phyloP scores from a whole-genome alignment of 2,329 filamentous ascomycete species.

The Xylariaceae sp. region DNA sequence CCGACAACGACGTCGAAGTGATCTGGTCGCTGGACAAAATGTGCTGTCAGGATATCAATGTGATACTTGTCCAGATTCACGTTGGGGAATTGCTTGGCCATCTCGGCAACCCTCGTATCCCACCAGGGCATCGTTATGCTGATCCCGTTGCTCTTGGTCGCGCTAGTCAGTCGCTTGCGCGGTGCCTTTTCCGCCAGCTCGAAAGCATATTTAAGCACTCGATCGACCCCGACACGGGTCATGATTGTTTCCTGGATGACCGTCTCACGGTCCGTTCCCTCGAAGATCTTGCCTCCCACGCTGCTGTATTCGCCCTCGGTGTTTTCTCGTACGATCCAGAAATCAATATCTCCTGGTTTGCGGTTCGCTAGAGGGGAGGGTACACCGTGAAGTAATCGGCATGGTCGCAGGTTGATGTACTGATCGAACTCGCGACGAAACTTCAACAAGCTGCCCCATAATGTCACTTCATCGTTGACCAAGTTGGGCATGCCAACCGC shows the following conservation, averaged over 20 bases:
- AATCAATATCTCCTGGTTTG: slow-evolving; percentile 58
- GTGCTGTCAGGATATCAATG: slow-evolving; percentile 62
- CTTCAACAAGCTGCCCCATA: slow-evolving; percentile 65
- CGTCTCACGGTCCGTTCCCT: slow-evolving; percentile 55
- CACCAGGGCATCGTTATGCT: slow-evolving; percentile 64
- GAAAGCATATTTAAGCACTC: slow-evolving; percentile 60
- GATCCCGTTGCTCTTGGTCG: slow-evolving; percentile 65
- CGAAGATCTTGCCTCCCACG: slow-evolving; percentile 59
- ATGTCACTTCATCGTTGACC: slow-evolving; percentile 64
- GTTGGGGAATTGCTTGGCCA: slow-evolving; percentile 53
- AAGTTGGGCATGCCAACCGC: slow-evolving; percentile 56
- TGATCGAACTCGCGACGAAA: slow-evolving; percentile 67
- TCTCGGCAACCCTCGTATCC: slow-evolving; percentile 56
- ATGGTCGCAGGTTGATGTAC: slow-evolving; percentile 67
- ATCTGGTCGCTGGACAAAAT: slow-evolving; percentile 56
- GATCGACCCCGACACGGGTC: slow-evolving; percentile 55
- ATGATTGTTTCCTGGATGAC: slow-evolving; percentile 62
- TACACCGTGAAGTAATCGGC: slow-evolving; percentile 34
- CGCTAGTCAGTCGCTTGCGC: slow-evolving; percentile 57
- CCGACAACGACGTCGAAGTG: slow-evolving; percentile 60
- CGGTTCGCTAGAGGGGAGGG: slow-evolving; percentile 40
- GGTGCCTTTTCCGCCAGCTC: slow-evolving; percentile 55
- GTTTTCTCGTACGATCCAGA: slow-evolving; percentile 64
- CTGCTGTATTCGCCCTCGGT: slow-evolving; percentile 64
- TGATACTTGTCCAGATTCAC: slow-evolving; percentile 61